Conservation (phyloP, 352 stramenopile genomes). For the Elongisporangium prolatum region DNA sequence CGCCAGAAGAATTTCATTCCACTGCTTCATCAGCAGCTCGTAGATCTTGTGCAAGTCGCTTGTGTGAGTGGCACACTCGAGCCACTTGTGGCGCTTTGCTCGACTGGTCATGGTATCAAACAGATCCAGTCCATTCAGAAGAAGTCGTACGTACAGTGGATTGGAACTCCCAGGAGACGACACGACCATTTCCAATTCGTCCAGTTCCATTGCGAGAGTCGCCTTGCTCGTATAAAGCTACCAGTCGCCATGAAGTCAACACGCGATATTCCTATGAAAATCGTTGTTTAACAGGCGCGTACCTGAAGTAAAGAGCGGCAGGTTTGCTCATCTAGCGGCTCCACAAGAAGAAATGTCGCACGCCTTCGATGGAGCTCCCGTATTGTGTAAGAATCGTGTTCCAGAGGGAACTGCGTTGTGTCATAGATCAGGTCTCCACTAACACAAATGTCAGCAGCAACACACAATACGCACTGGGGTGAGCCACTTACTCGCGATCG, state of each 20-base stretch:
- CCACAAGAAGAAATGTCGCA: slow-evolving; percentile 55
- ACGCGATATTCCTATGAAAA: neutral
- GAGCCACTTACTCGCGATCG: slow-evolving; percentile 48
- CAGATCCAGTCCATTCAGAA: slow-evolving; percentile 57
- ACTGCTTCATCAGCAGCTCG: slow-evolving; percentile 67
- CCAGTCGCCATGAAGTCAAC: neutral
- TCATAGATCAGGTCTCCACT: slow-evolving; percentile 72
- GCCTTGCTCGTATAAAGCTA: slow-evolving; percentile 35
- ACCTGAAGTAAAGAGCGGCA: slow-evolving; percentile 63
- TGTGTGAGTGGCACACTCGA: slow-evolving; percentile 28
- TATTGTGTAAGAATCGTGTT: slow-evolving; percentile 65
- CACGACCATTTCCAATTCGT: slow-evolving; percentile 45
- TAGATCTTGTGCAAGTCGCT: slow-evolving; percentile 53
- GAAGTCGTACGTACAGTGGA: slow-evolving; percentile 56
- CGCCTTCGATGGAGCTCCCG: slow-evolving; percentile 63
- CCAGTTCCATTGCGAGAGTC: slow-evolving; percentile 12
- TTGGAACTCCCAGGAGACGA: slow-evolving; percentile 51
- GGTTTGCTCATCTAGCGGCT: slow-evolving; percentile 60
- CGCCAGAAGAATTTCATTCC: slow-evolving; percentile 62
- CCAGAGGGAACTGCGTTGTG: slow-evolving; percentile 26
- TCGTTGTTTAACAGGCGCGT: neutral
- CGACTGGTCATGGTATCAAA: slow-evolving; percentile 24
- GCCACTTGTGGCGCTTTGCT: slow-evolving; percentile 30
- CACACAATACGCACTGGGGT: neutral
- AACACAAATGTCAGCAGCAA: neutral